Evolutionary conservation across 2,329 filamentous ascomycete species (phyloP), one percentile per base, ranked within the genome.

Genomic region (Scedosporium apiospermum): DNA sequence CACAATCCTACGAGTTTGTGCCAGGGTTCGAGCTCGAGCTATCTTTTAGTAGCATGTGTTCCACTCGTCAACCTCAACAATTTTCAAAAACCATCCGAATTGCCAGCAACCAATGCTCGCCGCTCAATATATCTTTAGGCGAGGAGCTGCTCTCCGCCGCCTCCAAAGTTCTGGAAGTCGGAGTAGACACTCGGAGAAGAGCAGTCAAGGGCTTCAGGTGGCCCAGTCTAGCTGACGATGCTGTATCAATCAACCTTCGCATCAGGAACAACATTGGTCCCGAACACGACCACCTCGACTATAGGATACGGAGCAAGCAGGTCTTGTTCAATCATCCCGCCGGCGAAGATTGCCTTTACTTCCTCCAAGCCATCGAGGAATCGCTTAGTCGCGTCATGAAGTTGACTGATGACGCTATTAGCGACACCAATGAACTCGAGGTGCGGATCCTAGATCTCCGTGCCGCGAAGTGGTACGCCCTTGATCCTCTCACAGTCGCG

Each of bases 21-120:
- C 78, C 81, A 4, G 81, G 81, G n/a, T 84, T 80, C 68, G 73
- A 73, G 9, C 73, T 84, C 49, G 73, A 76, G 38, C 68, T 84
- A 42, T 72, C 72, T 18, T 74, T 83, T 64, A 75, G 73, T 51
- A 80, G 77, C 65, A 74, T 72, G 62, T 76, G 74, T 62, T 69
- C 72, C 51, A 69, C 70, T 27, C 71, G 71, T 42, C 72, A 69
- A 7, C 68, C 72, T 63, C 63, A 71, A 23, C 67, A 73, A 27
- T 74, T 77, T 73, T 73, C 73, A 59, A 77, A 74, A 38, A 72
- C 68, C 2, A 66, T 82, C 51, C 75, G 71, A 63, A 68, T 83
- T 61, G 73, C 75, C 60, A 84, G 81, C 70, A 69, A 66, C 2
- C 81, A 83, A 68, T 71, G 72, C 51, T 72, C 80, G 0, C 81